phyloP scores from a whole-genome alignment of 352 stramenopile species.

The Lagenidium sp. region DNA sequence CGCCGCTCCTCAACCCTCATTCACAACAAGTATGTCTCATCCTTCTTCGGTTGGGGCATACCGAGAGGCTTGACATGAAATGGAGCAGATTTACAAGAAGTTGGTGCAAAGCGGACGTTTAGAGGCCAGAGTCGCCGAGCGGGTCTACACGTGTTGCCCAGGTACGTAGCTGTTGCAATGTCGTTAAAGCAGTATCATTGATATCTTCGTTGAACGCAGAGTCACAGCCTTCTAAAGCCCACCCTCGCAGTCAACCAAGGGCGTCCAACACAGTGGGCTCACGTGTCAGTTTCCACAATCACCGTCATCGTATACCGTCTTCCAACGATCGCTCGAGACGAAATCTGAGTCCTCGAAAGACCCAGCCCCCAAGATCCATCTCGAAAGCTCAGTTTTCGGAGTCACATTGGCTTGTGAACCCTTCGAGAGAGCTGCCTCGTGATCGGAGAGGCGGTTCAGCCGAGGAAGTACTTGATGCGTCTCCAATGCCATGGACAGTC shows the following conservation, averaged over 20 bases:
- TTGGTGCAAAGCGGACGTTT: conserved; percentile 15
- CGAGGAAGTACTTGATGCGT: no score
- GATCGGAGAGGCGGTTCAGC: not conserved
- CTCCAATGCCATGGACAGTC: conserved; percentile 22
- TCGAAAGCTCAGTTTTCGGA: not conserved
- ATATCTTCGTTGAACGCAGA: no score
- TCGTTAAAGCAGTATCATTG: not conserved
- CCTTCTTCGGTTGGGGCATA: not conserved
- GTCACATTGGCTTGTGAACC: not conserved
- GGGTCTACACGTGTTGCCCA: not conserved
- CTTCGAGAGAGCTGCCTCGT: not conserved
- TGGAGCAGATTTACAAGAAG: conserved; percentile 33
- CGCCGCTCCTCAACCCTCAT: conserved; percentile 33
- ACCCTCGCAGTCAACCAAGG: no score
- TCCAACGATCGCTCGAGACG: not conserved
- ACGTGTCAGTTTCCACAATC: no score
- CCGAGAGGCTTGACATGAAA: not conserved
- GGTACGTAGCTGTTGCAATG: conserved; percentile 5
- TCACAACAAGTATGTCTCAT: conserved; percentile 23
- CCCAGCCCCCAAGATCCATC: not conserved
- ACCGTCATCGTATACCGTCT: not conserved
- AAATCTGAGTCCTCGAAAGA: no score
- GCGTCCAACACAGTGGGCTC: no score
- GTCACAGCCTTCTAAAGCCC: no score
- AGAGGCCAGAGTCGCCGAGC: conserved; percentile 22